Conservation (phyloP, 805 yeast genomes). For the Hemisphaericaspora nanyangensis region DNA sequence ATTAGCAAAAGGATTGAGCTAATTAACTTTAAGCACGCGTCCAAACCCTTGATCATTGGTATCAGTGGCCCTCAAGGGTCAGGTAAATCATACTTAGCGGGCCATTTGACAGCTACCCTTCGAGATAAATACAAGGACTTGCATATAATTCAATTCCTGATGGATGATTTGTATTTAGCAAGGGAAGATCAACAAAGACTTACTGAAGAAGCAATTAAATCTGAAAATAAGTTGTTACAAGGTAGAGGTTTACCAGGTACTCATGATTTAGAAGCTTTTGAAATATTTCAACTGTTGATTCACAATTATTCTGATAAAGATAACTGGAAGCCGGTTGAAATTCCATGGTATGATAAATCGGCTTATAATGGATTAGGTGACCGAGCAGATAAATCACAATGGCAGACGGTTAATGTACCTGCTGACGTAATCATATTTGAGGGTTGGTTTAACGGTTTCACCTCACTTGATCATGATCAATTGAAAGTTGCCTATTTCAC, state of each 20-base stretch:
- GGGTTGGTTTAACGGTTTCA: constrained; percentile 92
- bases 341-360: constrained; percentile 80
- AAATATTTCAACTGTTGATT: constrained; percentile 32
- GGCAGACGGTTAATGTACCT: constrained; percentile 33
- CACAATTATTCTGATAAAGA: constrained; percentile 4
- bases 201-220: constrained; percentile 22
- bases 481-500: constrained; percentile 18
- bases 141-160: constrained; percentile 52
- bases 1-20: constrained; percentile 22
- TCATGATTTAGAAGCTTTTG: constrained; percentile 58
- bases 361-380: constrained; percentile 75
- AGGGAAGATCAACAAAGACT: constrained; percentile 55
- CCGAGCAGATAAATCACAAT: constrained; percentile 40
- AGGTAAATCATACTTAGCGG: constrained; percentile 63
- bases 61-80: constrained; percentile 77
- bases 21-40: constrained; percentile 17
- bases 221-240: constrained; percentile 52
- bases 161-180: constrained; percentile 83
- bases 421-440: constrained; percentile 74
- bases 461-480: constrained; percentile 21
- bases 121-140: constrained; percentile 29
- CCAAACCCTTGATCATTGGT: constrained; percentile 48
- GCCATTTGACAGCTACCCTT: constrained; percentile 33
- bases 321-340: constrained; percentile 12
- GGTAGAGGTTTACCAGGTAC: constrained; percentile 96